Percentiles rank a stretch among this genome's conserved stretches.
Evolutionary conservation across 495 filamentous ascomycete genomes (phyloP).

Genomic region (Rusavskia elegans): DNA sequence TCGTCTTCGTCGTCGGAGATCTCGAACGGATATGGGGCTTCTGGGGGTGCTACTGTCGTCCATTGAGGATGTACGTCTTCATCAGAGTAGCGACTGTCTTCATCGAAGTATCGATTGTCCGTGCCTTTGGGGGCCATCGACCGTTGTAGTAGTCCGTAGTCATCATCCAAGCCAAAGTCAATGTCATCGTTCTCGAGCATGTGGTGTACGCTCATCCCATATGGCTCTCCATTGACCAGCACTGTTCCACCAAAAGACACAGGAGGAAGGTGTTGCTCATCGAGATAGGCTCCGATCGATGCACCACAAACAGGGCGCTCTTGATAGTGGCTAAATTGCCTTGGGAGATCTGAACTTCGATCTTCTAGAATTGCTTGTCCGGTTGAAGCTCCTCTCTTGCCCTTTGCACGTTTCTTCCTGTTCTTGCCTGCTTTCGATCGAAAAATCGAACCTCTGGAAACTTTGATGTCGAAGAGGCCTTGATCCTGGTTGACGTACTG

Average conservation of each 20-base stretch:
- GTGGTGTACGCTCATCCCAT: conserved; percentile 91
- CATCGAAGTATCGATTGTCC: conserved; percentile 14
- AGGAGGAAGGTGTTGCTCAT: conserved; percentile 68
- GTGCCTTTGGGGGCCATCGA: conserved; percentile 3
- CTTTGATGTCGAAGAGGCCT: conserved; percentile 38
- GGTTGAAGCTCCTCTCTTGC: conserved; percentile 6
- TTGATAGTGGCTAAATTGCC: conserved; percentile 38
- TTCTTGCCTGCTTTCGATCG: conserved; percentile 43
- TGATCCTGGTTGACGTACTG: conserved; percentile 53
- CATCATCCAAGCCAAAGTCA: conserved; percentile 10
- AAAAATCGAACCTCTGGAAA: conserved; percentile 52
- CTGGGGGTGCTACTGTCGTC: conserved; percentile 19
- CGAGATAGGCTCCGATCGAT: conserved; percentile 80
- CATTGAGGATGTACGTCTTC: conserved; percentile 17
- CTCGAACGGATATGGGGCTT: conserved; percentile 27
- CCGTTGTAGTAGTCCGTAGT: background rate
- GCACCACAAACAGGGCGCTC: conserved; percentile 67
- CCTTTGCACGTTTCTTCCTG: conserved; percentile 2
- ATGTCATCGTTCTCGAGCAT: conserved; percentile 64
- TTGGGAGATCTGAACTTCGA: conserved; percentile 8
- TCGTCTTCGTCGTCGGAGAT: conserved; percentile 30
- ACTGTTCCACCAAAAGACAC: conserved; percentile 83
- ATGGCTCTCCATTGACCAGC: conserved; percentile 64
- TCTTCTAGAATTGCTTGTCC: conserved; percentile 21
- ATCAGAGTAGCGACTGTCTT: conserved; percentile 13